Evolutionary conservation across 2,329 filamentous ascomycete species (phyloP).

Genomic region (Pestalotiopsis sp.): DNA sequence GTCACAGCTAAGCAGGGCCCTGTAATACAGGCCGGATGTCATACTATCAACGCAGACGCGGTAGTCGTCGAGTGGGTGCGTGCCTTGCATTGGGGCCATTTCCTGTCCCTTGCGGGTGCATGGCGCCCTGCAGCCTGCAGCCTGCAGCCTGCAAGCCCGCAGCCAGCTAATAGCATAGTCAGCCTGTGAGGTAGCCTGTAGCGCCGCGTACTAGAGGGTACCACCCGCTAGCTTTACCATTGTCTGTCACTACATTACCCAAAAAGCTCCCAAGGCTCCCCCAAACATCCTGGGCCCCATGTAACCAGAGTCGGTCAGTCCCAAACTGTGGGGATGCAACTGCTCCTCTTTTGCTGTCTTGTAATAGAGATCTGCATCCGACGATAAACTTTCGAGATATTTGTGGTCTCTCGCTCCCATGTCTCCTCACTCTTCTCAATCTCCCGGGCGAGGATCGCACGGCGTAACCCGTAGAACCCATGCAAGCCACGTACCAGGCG

Average conservation of each 20-base stretch:
- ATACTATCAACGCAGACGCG: neutral
- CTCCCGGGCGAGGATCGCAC: conserved; percentile 6
- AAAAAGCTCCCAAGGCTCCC: neutral
- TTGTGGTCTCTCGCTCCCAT: neutral
- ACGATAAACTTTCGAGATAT: neutral
- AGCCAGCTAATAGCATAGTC: neutral
- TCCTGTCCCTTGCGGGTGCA: neutral
- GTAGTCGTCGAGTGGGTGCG: neutral
- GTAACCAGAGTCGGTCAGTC: neutral
- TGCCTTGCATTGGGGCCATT: neutral
- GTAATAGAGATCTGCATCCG: conserved; percentile 9
- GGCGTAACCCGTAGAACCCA: conserved; percentile 2
- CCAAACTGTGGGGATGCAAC: neutral
- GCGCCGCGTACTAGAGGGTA: neutral
- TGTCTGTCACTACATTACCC: neutral
- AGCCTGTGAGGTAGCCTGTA: neutral
- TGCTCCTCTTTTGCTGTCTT: neutral
- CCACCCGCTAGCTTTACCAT: neutral
- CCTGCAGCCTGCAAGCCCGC: neutral
- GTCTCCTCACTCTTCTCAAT: neutral
- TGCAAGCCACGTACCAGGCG: neutral
- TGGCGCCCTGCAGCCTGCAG: neutral
- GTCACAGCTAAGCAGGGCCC: neutral
- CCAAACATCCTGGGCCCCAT: neutral
- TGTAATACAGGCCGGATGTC: neutral